phyloP scores from a whole-genome alignment of 2,329 filamentous ascomycete species.

The Pyrenophora graminea region DNA sequence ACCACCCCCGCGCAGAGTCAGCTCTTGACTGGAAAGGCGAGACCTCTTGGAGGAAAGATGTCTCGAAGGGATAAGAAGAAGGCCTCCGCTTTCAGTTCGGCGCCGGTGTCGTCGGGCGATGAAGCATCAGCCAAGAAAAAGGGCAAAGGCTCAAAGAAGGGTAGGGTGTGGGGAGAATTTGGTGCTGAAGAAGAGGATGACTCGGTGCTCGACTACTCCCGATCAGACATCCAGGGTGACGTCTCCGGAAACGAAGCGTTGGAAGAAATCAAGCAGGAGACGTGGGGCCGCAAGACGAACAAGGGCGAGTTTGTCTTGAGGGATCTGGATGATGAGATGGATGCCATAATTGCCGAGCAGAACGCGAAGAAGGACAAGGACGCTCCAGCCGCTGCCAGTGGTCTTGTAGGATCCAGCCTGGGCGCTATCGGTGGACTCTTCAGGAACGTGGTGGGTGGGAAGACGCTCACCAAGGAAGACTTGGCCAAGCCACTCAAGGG shows the following conservation, averaged over 20 bases:
- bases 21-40: constrained; percentile 72
- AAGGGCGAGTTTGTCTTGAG: constrained; percentile 94
- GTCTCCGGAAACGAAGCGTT: constrained; percentile 61
- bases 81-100: constrained; percentile 57
- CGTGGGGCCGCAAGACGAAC: constrained; percentile 82
- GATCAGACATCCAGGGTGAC: constrained; percentile 57
- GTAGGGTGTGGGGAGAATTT: constrained; percentile 89
- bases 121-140: constrained; percentile 66
- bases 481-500: constrained; percentile 90
- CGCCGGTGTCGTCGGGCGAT: constrained; percentile 79
- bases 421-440: constrained; percentile 87
- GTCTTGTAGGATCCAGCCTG: constrained; percentile 77
- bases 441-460: constrained; percentile 92
- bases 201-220: constrained; percentile 88
- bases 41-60: constrained; percentile 70
- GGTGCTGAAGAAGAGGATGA: constrained; percentile 84
- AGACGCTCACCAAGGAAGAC: constrained; percentile 85
- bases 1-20: constrained; percentile 72
- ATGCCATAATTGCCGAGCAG: constrained; percentile 83
- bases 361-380: constrained; percentile 58
- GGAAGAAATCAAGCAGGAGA: constrained; percentile 74
- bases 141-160: constrained; percentile 73
- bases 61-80: constrained; percentile 81
- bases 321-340: constrained; percentile 90
- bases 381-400: constrained; percentile 45